Evolutionary conservation across 345 rosid genomes (phyloP).

Genomic region (Eucalyptus polybractea): DNA sequence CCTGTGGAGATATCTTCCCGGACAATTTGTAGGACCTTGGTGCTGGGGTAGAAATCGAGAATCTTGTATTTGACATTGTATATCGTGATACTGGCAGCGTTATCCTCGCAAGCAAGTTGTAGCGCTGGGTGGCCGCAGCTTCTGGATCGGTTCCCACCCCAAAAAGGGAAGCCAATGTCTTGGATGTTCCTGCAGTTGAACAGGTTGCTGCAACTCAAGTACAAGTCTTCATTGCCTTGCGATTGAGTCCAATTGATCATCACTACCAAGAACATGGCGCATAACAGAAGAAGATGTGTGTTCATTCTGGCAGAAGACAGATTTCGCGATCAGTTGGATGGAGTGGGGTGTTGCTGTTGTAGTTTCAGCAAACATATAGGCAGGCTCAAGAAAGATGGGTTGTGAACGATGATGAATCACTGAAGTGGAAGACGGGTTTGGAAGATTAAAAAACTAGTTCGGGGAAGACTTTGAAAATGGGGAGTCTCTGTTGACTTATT

Average conservation of each 20-base stretch:
- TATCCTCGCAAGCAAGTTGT: not conserved
- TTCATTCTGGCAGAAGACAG: not conserved
- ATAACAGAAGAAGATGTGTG: not conserved
- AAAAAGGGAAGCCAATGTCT: slow-evolving; percentile 15
- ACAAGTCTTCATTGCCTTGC: not conserved
- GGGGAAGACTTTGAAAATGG: not conserved
- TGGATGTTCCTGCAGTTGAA: slow-evolving; percentile 6
- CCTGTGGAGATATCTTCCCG: not conserved
- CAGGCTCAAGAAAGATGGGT: not conserved
- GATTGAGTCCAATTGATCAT: not conserved
- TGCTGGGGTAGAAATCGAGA: not conserved
- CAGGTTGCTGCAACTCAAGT: not conserved
- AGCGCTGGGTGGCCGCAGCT: slow-evolving; percentile 8
- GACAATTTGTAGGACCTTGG: not conserved
- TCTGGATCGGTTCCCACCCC: not conserved
- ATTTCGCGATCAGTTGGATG: too few species aligned
- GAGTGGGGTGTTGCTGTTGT: not conserved
- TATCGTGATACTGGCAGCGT: slow-evolving; percentile 6
- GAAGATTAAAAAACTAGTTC: not conserved
- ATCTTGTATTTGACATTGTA: slow-evolving; percentile 4
- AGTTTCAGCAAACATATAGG: not conserved
- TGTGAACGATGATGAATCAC: not conserved
- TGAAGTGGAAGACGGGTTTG: not conserved
- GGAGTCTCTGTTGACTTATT: not conserved
- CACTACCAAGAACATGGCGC: not conserved